Percentiles rank a stretch among this genome's conserved stretches.
phyloP scores from a whole-genome alignment of 345 rosid species.

The Cardamine resedifolia region DNA sequence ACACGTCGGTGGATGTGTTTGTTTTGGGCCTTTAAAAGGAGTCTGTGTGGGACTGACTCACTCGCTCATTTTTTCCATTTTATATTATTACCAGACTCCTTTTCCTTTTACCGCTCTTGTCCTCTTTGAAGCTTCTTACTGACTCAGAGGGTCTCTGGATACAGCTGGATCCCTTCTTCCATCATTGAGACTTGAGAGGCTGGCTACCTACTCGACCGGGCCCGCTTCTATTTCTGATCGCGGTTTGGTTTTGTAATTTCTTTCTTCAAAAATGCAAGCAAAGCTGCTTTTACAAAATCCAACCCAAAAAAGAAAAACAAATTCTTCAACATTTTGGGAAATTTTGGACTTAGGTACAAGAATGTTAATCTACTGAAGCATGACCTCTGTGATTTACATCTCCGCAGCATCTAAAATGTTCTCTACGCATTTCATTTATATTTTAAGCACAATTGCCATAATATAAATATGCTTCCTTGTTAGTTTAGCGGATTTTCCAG shows the following conservation, averaged over 20 bases:
- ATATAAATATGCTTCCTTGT: not conserved
- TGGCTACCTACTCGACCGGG: constrained; percentile 24
- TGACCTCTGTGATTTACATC: too few relatives aligned
- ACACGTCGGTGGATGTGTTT: constrained; percentile 36
- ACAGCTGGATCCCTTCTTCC: constrained; percentile 32
- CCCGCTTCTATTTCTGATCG: constrained; percentile 14
- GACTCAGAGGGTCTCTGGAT: constrained; percentile 37
- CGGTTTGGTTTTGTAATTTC: not conserved
- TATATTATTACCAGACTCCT: not conserved
- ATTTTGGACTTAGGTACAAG: not conserved
- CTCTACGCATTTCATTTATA: too few relatives aligned
- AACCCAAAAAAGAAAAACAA: not conserved
- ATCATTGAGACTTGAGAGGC: constrained; percentile 26
- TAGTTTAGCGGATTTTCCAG: not conserved
- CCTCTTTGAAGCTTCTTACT: constrained; percentile 27
- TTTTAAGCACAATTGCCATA: too few relatives aligned
- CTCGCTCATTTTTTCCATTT: not conserved
- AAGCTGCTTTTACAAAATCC: not conserved
- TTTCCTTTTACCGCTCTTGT: constrained; percentile 29
- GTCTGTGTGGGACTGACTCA: constrained; percentile 18
- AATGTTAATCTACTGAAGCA: not conserved
- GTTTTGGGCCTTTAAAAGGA: constrained; percentile 33
- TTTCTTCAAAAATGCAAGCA: not conserved
- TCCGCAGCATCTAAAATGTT: too few relatives aligned
- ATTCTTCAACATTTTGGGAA: not conserved